Evolutionary conservation across 345 rosid genomes (phyloP), one percentile per base, ranked within the genome.

Genomic region (Citrus cavaleriei): DNA sequence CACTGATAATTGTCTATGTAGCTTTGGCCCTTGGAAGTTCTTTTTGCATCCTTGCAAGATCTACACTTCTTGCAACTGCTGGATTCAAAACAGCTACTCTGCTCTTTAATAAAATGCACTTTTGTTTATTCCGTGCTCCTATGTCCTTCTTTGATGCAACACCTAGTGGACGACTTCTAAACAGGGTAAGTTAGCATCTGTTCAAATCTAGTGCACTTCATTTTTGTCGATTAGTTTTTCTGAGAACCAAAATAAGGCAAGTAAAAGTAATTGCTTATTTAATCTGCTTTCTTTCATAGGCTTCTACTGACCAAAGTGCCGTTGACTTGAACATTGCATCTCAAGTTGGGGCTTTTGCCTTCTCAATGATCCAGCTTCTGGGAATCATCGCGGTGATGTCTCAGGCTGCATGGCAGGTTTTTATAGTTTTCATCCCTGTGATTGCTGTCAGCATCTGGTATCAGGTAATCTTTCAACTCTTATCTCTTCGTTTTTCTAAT

Each of bases 91-190:
- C 95, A 12, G 91, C 98, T 61, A 86, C 87, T 46, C 74, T 83
- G 46, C 89, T 90, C 79, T 93, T 93, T 74, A 80, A 85, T 57
- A 88, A 88, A 65, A 84, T 92, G 98, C 93, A 89, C 79, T 71
- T 67, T 6, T 78, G 84, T 83, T 84, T 92, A 83, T 92, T 93
- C 68, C 93, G 92, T 10, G 96, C 96, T 25, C 93, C 98, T 60
- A 92, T 92, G 92, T 88, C 93, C 1, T 90, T 93, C 85, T 93
- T 92, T 77, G 96, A 93, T 85, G 81, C 93, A 14, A 93, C 95
- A 5, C 96, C 95, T 10, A 86, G 89, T 61, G 95, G 98, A 54
- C 67, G 91, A 74, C 89, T 93, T 30, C 81, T 93, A 21, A 85
- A 88, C 66, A 82, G 89, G 83, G 93, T 87, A 63, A 86, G 89